Conservation (phyloP, 495 filamentous ascomycete genomes). For the Penicillium arizonense region DNA sequence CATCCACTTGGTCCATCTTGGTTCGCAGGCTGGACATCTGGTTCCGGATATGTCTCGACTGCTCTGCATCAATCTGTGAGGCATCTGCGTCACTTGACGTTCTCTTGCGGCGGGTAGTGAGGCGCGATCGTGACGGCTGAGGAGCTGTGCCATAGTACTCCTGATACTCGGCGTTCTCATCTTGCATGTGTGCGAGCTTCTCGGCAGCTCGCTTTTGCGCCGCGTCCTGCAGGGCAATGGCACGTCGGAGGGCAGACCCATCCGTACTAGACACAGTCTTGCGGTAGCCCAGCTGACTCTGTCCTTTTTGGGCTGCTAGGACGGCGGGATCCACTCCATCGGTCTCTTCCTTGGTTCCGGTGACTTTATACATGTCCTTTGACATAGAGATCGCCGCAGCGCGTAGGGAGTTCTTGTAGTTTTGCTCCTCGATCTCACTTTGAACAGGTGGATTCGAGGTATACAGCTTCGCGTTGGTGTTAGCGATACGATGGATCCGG, state of each 20-base stretch:
- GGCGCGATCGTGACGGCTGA: constrained; percentile 45
- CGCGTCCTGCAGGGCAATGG: constrained; percentile 72
- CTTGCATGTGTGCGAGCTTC: constrained; percentile 74
- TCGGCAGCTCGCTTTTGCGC: constrained; percentile 82
- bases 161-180: constrained; percentile 66
- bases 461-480: constrained; percentile 62
- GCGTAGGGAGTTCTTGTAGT: constrained; percentile 64
- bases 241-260: constrained; percentile 34
- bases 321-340: constrained; percentile 21
- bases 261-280: constrained; percentile 34
- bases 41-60: constrained; percentile 68
- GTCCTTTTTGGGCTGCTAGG: constrained; percentile 38
- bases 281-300: constrained; percentile 36
- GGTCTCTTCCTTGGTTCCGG: constrained; percentile 46
- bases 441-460: constrained; percentile 72
- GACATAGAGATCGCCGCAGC: constrained; percentile 88
- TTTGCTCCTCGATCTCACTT: constrained; percentile 70
- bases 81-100: constrained; percentile 67
- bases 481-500: constrained; percentile 52
- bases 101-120: constrained; percentile 61
- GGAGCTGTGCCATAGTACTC: constrained; percentile 68
- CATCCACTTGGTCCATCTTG: constrained; percentile 66
- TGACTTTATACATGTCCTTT: constrained; percentile 71
- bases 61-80: constrained; percentile 61
- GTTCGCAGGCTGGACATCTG: constrained; percentile 77